Conservation (phyloP, 176 grass and related monocot species). For the Oryza longistaminata region DNA sequence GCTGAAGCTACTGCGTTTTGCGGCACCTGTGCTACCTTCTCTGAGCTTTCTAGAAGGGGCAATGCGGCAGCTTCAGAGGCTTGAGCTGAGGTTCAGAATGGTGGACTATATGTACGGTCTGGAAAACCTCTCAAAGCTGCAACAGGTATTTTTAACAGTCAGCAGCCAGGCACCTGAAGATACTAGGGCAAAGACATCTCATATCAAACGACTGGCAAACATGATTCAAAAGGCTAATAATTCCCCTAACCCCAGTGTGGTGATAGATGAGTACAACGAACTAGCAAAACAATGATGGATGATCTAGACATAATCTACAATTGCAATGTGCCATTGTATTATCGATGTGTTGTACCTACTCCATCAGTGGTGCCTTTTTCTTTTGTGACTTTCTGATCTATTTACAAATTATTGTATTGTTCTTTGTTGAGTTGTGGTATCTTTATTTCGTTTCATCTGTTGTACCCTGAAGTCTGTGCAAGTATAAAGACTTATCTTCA, state of each 20-base stretch:
- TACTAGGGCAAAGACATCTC: background rate
- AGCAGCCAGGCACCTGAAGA: background rate
- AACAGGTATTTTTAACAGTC: constrained; percentile 16
- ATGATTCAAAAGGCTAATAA: background rate
- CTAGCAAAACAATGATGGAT: background rate
- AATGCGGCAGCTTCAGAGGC: constrained; percentile 21
- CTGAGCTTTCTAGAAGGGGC: constrained; percentile 14
- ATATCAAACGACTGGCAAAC: background rate
- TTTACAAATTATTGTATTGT: background rate
- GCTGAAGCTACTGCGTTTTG: constrained; percentile 23
- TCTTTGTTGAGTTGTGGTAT: background rate
- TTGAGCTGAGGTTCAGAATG: constrained; percentile 15
- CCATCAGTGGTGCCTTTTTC: too few relatives aligned
- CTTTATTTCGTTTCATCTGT: background rate
- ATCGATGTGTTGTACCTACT: too few relatives aligned
- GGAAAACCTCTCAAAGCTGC: constrained; percentile 18
- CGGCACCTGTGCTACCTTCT: background rate
- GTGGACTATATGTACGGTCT: background rate
- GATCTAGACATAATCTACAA: background rate
- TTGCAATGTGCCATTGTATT: background rate
- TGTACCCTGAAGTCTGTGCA: background rate
- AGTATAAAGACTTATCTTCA: background rate
- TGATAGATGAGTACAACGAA: constrained; percentile 10
- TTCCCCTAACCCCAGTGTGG: background rate
- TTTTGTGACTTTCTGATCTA: background rate